These are phyloP conservation scores for Scorias spongiosa DNA, from an alignment of 2,329 filamentous ascomycete species.

Conservation along the genomic window DNA sequence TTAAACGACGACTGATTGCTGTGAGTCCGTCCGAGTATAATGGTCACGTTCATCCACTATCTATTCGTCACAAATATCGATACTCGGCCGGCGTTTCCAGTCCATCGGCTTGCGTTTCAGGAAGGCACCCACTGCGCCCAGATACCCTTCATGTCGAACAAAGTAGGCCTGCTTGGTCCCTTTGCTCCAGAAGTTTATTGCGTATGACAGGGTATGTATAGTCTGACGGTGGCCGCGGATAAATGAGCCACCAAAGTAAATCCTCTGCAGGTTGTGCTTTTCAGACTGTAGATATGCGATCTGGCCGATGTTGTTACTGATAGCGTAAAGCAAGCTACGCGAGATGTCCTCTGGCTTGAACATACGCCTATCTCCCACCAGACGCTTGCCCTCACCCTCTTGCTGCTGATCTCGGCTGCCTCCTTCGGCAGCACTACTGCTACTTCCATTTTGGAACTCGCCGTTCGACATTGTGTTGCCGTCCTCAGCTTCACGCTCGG, in stretches of 20 bases:
- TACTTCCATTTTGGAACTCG: constrained; percentile 25
- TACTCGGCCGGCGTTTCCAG: constrained; percentile 56
- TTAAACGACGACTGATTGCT: not conserved
- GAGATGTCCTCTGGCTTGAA: constrained; percentile 80
- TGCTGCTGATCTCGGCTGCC: constrained; percentile 7
- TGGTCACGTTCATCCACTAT: not conserved
- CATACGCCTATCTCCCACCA: constrained; percentile 28
- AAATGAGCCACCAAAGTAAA: constrained; percentile 96
- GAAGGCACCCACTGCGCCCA: constrained; percentile 88
- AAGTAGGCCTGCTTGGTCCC: constrained; percentile 93
- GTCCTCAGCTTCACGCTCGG: constrained; percentile 65
- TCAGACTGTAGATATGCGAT: constrained; percentile 96
- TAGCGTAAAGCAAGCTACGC: constrained; percentile 79
- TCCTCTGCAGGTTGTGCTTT: constrained; percentile 77
- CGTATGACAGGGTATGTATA: constrained; percentile 93
- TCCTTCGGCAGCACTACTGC: constrained; percentile 15
- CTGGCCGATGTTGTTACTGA: constrained; percentile 94
- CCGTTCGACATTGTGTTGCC: constrained; percentile 42
- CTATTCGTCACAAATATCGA: constrained; percentile 4
- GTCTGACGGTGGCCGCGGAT: constrained; percentile 93
- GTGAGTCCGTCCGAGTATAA: no score
- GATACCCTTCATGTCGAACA: constrained; percentile 84
- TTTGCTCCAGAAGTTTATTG: constrained; percentile 95
- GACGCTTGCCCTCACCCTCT: constrained; percentile 17
- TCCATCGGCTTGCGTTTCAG: constrained; percentile 78